Evolutionary conservation across 1,139 yeast genomes (phyloP).

Genomic region (Neolecta irregularis): DNA sequence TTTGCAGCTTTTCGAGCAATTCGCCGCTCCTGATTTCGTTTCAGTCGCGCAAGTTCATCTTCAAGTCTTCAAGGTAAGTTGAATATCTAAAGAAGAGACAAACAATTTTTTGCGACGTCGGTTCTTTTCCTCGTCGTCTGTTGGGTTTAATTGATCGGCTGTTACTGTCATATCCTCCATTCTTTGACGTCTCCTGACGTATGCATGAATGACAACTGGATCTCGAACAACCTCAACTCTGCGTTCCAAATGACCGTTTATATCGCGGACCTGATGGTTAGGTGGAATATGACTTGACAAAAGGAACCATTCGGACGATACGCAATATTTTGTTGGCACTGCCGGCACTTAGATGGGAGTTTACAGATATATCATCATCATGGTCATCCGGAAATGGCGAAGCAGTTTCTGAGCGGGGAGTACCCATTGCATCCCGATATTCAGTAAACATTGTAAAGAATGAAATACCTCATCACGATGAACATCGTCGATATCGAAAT

Average conservation of each 20-base stretch:
- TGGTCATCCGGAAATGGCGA: constrained; percentile 17
- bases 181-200: constrained; percentile 61
- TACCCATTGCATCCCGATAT: not conserved
- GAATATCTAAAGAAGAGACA: too few species aligned
- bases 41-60: constrained; percentile 70
- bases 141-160: constrained; percentile 51
- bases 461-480: not conserved
- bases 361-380: constrained; percentile 25
- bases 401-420: not conserved
- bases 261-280: constrained; percentile 69
- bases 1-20: constrained; percentile 38
- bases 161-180: constrained; percentile 41
- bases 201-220: constrained; percentile 75
- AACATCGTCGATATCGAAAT: not conserved
- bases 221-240: constrained; percentile 65
- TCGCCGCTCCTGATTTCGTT: constrained; percentile 55
- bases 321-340: constrained; percentile 37
- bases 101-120: constrained; percentile 57
- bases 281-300: too few species aligned
- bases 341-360: constrained; percentile 21
- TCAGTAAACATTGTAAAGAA: not conserved
- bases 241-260: constrained; percentile 75
- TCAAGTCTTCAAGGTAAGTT: too few species aligned
- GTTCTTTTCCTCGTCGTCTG: constrained; percentile 76
- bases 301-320: constrained; percentile 67